These are phyloP conservation scores for Alternaria viburni DNA, from an alignment of 2,329 filamentous ascomycete genomes.

Conservation along the genomic window DNA sequence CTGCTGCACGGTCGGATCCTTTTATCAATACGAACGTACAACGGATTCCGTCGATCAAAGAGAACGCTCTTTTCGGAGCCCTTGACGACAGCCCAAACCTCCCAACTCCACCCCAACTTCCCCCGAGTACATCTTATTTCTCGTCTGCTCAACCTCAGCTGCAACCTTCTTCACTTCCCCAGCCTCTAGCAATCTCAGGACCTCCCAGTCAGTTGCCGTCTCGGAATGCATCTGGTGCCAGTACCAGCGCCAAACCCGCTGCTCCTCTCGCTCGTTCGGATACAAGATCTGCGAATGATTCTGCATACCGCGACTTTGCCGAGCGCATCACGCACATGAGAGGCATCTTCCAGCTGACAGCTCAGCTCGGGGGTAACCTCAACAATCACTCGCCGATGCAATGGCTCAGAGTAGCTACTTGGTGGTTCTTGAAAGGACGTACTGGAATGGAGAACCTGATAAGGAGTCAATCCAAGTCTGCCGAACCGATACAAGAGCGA, in stretches of 20 bases:
- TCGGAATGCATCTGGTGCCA: slow-evolving; percentile 26
- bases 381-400: slow-evolving; percentile 68
- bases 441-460: slow-evolving; percentile 75
- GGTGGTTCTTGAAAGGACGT: slow-evolving; percentile 90
- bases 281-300: slow-evolving; percentile 40
- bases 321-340: slow-evolving; percentile 74
- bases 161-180: slow-evolving; percentile 16
- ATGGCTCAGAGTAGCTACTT: slow-evolving; percentile 75
- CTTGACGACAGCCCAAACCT: slow-evolving; percentile 25
- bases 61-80: slow-evolving; percentile 25
- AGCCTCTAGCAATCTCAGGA: slow-evolving; percentile 11
- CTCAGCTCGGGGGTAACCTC: slow-evolving; percentile 73
- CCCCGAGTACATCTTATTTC: slow-evolving; percentile 20
- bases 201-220: slow-evolving; percentile 19
- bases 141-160: slow-evolving; percentile 12
- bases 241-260: slow-evolving; percentile 10
- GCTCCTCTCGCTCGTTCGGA: slow-evolving; percentile 38
- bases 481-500: slow-evolving; percentile 58
- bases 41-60: slow-evolving; percentile 16
- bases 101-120: slow-evolving; percentile 33
- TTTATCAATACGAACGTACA: slow-evolving; percentile 26
- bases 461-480: slow-evolving; percentile 65
- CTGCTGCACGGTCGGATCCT: slow-evolving; percentile 26
- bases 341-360: slow-evolving; percentile 77
- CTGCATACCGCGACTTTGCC: slow-evolving; percentile 72